Evolutionary conservation across 805 yeast species (phyloP).

Genomic region (Metschnikowia continentalis): DNA sequence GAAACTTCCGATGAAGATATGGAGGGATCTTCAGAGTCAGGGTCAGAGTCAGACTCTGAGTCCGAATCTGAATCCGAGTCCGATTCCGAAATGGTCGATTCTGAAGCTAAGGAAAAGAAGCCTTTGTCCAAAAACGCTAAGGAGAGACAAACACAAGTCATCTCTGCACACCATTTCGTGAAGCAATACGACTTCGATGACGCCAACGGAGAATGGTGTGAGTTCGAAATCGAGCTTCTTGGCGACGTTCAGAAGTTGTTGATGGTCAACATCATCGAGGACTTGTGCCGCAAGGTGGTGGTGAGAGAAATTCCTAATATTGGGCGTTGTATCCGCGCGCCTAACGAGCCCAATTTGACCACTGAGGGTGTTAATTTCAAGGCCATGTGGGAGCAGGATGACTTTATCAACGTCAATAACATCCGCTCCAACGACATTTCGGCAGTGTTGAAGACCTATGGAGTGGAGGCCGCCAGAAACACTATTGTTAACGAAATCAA

Average conservation of each 20-base stretch:
- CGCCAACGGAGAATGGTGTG: conserved; percentile 85
- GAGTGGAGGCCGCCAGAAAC: conserved; percentile 98
- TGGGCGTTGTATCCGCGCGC: conserved; percentile 87
- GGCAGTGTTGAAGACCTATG: conserved; percentile 85
- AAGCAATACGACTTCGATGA: conserved; percentile 88
- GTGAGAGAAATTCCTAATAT: conserved; percentile 88
- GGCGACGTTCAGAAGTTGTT: conserved; percentile 87
- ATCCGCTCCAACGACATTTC: conserved; percentile 90
- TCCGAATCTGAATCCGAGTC: conserved; percentile 36
- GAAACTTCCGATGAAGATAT: conserved; percentile 70
- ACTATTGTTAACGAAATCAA: conserved; percentile 94
- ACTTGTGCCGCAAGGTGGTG: conserved; percentile 81
- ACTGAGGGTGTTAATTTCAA: conserved; percentile 98
- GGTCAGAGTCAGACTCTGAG: conserved; percentile 30
- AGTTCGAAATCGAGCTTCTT: conserved; percentile 75
- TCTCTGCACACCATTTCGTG: conserved; percentile 67
- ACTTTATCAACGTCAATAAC: conserved; percentile 83
- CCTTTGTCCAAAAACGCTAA: conserved; percentile 57
- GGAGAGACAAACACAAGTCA: conserved; percentile 81
- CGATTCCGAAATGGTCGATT: conserved; percentile 15
- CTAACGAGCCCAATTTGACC: conserved; percentile 58
- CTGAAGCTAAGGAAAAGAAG: conserved; percentile 12
- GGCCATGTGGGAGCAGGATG: conserved; percentile 98
- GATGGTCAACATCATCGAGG: conserved; percentile 96
- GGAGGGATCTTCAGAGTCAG: conserved; percentile 35